Percentiles rank a stretch among this genome's conserved stretches.
These are phyloP conservation scores for Aspergillus egyptiacus DNA, from an alignment of 495 filamentous ascomycete genomes.

Conservation along the genomic window DNA sequence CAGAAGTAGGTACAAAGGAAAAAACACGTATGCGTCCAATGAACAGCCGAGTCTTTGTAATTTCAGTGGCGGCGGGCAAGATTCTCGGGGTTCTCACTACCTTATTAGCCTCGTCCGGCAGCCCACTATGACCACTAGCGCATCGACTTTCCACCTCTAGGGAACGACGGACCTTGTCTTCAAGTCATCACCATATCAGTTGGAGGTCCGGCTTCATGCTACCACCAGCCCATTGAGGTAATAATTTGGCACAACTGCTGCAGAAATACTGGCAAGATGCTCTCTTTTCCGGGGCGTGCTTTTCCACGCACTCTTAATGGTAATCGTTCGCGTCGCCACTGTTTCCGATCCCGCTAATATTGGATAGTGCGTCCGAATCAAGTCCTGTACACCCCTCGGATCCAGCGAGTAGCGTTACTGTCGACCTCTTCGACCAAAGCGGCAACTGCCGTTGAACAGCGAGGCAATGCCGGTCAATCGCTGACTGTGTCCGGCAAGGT, in stretches of 20 bases:
- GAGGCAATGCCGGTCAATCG: constrained; percentile 32
- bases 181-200: no score
- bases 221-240: not conserved
- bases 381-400: constrained; percentile 20
- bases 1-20: no score
- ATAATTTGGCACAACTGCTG: not conserved
- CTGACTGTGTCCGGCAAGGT: constrained; percentile 48
- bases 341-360: constrained; percentile 12
- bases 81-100: no score
- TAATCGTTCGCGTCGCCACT: constrained; percentile 12
- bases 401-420: constrained; percentile 30
- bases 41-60: not conserved
- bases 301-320: constrained; percentile 29
- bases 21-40: not conserved
- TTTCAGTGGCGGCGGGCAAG: not conserved
- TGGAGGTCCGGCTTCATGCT: not conserved
- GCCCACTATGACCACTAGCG: constrained; percentile 12
- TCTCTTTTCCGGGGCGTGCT: constrained; percentile 28
- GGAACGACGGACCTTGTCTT: not conserved
- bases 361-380: constrained; percentile 27
- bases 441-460: constrained; percentile 40
- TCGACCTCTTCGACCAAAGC: constrained; percentile 40
- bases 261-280: constrained; percentile 18
- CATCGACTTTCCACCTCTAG: constrained; percentile 4
- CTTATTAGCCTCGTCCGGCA: not conserved